phyloP scores from a whole-genome alignment of 164 flowering plant genomes.

The Sedum album region DNA sequence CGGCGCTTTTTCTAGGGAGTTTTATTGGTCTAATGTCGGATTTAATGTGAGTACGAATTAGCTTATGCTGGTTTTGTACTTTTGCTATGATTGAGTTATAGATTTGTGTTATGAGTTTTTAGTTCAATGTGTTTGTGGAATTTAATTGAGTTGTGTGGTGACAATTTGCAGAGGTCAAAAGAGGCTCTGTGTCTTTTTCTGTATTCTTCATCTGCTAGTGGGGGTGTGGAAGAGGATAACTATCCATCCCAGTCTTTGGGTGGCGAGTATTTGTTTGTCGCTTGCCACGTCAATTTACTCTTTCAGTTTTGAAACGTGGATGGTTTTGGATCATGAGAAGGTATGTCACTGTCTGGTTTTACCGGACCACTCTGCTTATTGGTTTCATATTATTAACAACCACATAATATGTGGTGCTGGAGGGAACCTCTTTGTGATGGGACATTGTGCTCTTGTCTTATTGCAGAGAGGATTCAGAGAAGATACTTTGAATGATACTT shows the following conservation, averaged over 20 bases:
- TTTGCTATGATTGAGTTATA: background rate
- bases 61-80: background rate
- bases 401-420: background rate
- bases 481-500: constrained; percentile 62
- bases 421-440: background rate
- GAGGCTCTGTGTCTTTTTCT: constrained; percentile 60
- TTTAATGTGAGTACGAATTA: constrained; percentile 52
- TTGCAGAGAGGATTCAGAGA: constrained; percentile 67
- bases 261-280: constrained; percentile 54
- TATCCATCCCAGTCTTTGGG: constrained; percentile 41
- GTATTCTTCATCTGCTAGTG: constrained; percentile 59
- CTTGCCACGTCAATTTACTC: constrained; percentile 66
- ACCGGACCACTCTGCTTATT: background rate
- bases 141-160: background rate
- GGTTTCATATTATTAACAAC: background rate
- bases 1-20: constrained; percentile 43
- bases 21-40: constrained; percentile 66
- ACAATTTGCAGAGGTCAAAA: constrained; percentile 60
- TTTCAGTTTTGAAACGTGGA: constrained; percentile 81
- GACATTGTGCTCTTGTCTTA: constrained; percentile 11
- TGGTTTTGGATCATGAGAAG: constrained; percentile 83
- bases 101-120: background rate
- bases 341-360: constrained; percentile 26
- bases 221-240: constrained; percentile 54
- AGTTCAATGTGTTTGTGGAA: background rate